Percentiles rank a stretch among this genome's conserved stretches.
Conservation (phyloP, 169 alveolate species). For the Cyclospora cayetanensis region DNA sequence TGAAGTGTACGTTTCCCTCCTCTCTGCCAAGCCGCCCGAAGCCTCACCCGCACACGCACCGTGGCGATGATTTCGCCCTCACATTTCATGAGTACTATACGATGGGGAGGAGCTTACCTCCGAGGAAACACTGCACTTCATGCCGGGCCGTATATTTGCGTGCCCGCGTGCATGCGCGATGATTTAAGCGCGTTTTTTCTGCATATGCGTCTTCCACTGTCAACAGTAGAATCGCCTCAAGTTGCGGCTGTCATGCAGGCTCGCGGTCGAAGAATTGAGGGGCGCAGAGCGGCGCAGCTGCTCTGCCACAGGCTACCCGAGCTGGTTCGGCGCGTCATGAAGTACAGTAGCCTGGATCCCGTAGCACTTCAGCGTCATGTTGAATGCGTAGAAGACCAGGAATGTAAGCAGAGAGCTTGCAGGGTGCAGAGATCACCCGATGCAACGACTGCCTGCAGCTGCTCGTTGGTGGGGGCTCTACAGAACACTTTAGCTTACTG, state of each 20-base stretch:
- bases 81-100: neutral
- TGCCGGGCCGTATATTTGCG: neutral
- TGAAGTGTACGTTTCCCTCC: too few relatives aligned
- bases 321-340: conserved; percentile 52
- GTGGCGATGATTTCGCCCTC: neutral
- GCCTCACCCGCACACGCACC: neutral
- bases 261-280: conserved; percentile 71
- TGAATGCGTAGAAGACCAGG: conserved; percentile 71
- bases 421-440: too few relatives aligned
- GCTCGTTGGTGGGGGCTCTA: too few relatives aligned
- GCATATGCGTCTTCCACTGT: neutral
- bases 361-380: conserved; percentile 48
- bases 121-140: neutral
- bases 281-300: conserved; percentile 67
- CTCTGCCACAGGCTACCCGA: conserved; percentile 47
- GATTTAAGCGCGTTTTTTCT: too few relatives aligned
- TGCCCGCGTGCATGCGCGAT: too few relatives aligned
- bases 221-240: neutral
- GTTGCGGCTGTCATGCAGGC: conserved; percentile 9
- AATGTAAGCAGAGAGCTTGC: conserved; percentile 43
- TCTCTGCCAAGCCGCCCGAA: neutral
- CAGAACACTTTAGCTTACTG: too few relatives aligned
- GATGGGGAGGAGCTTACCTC: neutral
- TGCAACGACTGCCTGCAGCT: too few relatives aligned
- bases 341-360: conserved; percentile 5